Percentiles rank a stretch among this genome's conserved stretches.
phyloP scores from a whole-genome alignment of 2,329 filamentous ascomycete genomes.

The Xylariaceae sp. region DNA sequence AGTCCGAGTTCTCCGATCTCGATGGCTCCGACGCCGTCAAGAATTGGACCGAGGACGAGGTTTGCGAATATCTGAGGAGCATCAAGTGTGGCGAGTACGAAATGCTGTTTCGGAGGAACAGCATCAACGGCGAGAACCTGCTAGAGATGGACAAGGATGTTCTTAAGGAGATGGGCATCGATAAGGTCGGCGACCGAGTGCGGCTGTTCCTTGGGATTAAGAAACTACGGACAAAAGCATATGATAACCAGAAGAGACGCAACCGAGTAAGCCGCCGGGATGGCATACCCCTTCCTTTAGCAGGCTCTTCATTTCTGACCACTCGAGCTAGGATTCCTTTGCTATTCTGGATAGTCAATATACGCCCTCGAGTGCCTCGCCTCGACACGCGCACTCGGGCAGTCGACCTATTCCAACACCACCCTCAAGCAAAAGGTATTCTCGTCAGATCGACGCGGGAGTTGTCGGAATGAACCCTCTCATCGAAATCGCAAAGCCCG shows the following conservation, averaged over 20 bases:
- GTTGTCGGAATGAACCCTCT: conserved; percentile 36
- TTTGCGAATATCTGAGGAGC: conserved; percentile 83
- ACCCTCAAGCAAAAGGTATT: conserved; percentile 58
- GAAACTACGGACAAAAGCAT: conserved; percentile 70
- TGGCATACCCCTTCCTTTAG: neutral
- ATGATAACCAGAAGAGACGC: conserved; percentile 72
- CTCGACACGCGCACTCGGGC: conserved; percentile 54
- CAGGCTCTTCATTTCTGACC: conserved; percentile 4
- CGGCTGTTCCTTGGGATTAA: conserved; percentile 83
- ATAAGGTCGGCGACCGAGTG: conserved; percentile 94
- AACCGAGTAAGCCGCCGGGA: conserved; percentile 64
- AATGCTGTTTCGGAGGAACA: conserved; percentile 80
- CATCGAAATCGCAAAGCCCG: conserved; percentile 44
- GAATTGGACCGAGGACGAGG: conserved; percentile 87
- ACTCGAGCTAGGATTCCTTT: conserved; percentile 66
- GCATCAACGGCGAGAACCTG: conserved; percentile 95
- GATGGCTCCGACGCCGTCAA: conserved; percentile 71
- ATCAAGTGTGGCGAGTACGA: conserved; percentile 96
- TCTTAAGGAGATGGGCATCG: conserved; percentile 95
- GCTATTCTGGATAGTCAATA: conserved; percentile 66
- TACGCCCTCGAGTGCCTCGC: conserved; percentile 58
- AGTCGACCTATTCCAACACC: conserved; percentile 41
- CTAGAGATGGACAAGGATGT: conserved; percentile 96
- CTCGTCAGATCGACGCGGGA: conserved; percentile 50
- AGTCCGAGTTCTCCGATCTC: conserved; percentile 85